These are phyloP conservation scores for Pichia occidentalis DNA, from an alignment of 805 yeast species.

Conservation along the genomic window DNA sequence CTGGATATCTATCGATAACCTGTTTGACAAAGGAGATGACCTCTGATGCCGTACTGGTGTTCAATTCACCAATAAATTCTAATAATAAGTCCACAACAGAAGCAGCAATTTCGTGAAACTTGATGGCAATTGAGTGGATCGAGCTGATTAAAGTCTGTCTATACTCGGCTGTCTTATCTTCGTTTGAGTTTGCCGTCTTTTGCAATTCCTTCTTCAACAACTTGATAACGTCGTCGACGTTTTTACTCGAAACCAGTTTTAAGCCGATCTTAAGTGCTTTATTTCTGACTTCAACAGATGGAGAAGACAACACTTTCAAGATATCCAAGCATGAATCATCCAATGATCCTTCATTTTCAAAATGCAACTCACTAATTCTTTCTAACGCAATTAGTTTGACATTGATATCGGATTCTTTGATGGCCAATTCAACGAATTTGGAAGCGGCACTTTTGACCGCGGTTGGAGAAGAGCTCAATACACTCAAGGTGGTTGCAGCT, in stretches of 20 bases:
- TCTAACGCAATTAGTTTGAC: conserved; percentile 89
- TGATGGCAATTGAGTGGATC: conserved; percentile 82
- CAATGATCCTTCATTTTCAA: conserved; percentile 70
- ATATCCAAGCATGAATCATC: conserved; percentile 83
- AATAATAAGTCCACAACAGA: conserved; percentile 81
- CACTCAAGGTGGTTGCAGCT: conserved; percentile 75
- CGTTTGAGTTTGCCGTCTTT: conserved; percentile 59
- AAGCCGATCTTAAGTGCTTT: conserved; percentile 84
- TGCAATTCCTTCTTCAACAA: conserved; percentile 87
- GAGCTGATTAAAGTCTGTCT: conserved; percentile 83
- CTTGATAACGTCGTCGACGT: conserved; percentile 89
- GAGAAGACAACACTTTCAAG: conserved; percentile 76
- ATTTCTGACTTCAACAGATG: conserved; percentile 84
- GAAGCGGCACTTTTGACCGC: conserved; percentile 74
- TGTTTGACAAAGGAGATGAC: conserved; percentile 90
- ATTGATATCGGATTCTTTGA: conserved; percentile 90
- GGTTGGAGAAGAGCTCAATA: conserved; percentile 49
- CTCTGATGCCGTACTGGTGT: conserved; percentile 80
- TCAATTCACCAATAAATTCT: conserved; percentile 80
- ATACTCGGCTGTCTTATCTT: conserved; percentile 79
- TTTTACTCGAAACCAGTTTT: conserved; percentile 73
- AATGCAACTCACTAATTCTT: conserved; percentile 70
- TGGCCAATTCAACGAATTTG: conserved; percentile 81
- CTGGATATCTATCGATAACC: conserved; percentile 87
- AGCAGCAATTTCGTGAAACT: conserved; percentile 85